These are phyloP conservation scores for Globisporangium nunn DNA, from an alignment of 352 stramenopile species.

Conservation along the genomic window DNA sequence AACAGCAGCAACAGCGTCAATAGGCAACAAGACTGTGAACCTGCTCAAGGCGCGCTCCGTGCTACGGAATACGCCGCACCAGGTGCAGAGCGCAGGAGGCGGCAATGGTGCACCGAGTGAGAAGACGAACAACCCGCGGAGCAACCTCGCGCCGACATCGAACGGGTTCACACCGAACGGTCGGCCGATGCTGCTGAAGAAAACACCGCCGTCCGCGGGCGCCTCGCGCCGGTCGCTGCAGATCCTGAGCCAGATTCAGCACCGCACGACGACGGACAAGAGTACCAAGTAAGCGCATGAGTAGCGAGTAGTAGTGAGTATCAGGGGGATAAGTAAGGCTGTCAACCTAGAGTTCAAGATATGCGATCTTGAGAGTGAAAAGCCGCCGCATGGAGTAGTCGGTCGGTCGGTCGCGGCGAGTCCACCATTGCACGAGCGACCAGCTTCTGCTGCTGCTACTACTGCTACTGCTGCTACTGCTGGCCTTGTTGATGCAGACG, in stretches of 20 bases:
- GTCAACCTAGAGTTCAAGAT: not conserved
- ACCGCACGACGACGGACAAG: conserved; percentile 19
- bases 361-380: not conserved
- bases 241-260: conserved; percentile 79
- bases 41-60: conserved; percentile 77
- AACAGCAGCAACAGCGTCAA: not conserved
- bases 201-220: conserved; percentile 57
- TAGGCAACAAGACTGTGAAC: conserved; percentile 56
- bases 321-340: not conserved
- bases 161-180: conserved; percentile 28
- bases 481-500: not conserved
- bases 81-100: conserved; percentile 9
- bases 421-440: not conserved
- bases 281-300: not conserved
- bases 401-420: too few relatives aligned
- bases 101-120: conserved; percentile 1
- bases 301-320: not conserved
- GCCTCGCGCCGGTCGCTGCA: conserved; percentile 67
- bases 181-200: conserved; percentile 28
- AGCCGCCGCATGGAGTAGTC: not conserved
- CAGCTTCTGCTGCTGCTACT: not conserved
- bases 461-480: too few relatives aligned
- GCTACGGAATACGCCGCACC: conserved; percentile 11
- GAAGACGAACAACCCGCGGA: conserved; percentile 11
- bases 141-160: conserved; percentile 9